A percentile compares a stretch with the other conserved stretches of the same genome.
phyloP scores from a whole-genome alignment of 371 early-diverging fungal species.

The Umbelopsis sp. region DNA sequence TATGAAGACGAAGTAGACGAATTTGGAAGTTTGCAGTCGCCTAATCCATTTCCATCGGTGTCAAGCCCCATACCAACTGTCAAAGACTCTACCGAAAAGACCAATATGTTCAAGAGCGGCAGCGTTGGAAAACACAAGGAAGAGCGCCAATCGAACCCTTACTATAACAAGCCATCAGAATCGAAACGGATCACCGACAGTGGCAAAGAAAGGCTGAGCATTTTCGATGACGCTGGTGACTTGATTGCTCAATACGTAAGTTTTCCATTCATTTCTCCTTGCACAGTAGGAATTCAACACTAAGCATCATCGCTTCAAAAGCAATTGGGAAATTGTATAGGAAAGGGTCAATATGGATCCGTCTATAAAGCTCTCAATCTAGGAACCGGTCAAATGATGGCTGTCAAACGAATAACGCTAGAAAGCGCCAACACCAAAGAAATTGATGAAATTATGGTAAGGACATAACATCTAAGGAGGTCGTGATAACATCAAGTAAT shows the following conservation, averaged over 20 bases:
- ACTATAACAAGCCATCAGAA: slow-evolving; percentile 20
- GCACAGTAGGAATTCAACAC: neutral
- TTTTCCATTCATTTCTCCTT: neutral
- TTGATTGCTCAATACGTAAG: slow-evolving; percentile 56
- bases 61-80: slow-evolving; percentile 20
- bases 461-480: slow-evolving; percentile 30
- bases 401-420: slow-evolving; percentile 84
- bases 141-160: slow-evolving; percentile 19
- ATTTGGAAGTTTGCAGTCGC: neutral
- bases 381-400: slow-evolving; percentile 85
- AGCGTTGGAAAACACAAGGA: slow-evolving; percentile 10
- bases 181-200: neutral
- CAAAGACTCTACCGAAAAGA: neutral
- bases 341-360: slow-evolving; percentile 89
- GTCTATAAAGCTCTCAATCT: slow-evolving; percentile 86
- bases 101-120: slow-evolving; percentile 6
- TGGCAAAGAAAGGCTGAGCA: slow-evolving; percentile 48
- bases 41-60: slow-evolving; percentile 15
- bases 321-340: slow-evolving; percentile 91
- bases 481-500: slow-evolving; percentile 32
- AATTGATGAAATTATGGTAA: slow-evolving; percentile 58
- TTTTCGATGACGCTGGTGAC: slow-evolving; percentile 54
- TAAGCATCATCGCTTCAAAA: slow-evolving; percentile 24
- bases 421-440: slow-evolving; percentile 60
- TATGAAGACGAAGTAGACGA: neutral